phyloP scores from a whole-genome alignment of 2,329 filamentous ascomycete species.

The Hypoxylon sp. region DNA sequence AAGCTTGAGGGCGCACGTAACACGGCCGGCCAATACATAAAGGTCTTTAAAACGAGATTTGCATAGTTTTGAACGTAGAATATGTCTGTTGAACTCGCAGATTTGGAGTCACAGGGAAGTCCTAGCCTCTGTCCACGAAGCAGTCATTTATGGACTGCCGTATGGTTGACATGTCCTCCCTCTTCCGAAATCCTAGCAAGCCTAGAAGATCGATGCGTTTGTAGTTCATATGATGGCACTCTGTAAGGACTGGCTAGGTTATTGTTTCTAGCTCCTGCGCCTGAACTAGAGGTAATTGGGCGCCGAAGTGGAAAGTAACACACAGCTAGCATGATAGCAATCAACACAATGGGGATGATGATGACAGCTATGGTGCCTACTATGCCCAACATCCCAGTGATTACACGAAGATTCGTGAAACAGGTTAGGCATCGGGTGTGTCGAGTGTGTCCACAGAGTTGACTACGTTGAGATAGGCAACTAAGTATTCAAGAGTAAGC shows the following conservation, averaged over 20 bases:
- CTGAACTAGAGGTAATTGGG: slow-evolving; percentile 14
- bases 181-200: slow-evolving; percentile 42
- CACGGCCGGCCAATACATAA: not conserved
- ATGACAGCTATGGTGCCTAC: slow-evolving; percentile 38
- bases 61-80: not conserved
- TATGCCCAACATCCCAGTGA: slow-evolving; percentile 37
- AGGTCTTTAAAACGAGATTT: not conserved
- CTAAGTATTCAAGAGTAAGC: slow-evolving; percentile 11
- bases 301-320: slow-evolving; percentile 39
- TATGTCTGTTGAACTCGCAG: not conserved
- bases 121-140: too few species aligned
- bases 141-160: slow-evolving; percentile 16
- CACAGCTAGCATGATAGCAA: slow-evolving; percentile 39
- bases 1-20: not conserved
- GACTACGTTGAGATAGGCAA: not conserved
- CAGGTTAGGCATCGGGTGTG: slow-evolving; percentile 17
- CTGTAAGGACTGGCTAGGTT: slow-evolving; percentile 12
- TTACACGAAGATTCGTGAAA: slow-evolving; percentile 1
- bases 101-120: not conserved
- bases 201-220: slow-evolving; percentile 34
- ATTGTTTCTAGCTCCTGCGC: not conserved
- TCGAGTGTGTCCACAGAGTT: slow-evolving; percentile 16
- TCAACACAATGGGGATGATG: slow-evolving; percentile 36
- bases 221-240: slow-evolving; percentile 30
- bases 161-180: slow-evolving; percentile 23